These are phyloP conservation scores for Candida ovalis DNA, from an alignment of 805 yeast species.

Conservation along the genomic window DNA sequence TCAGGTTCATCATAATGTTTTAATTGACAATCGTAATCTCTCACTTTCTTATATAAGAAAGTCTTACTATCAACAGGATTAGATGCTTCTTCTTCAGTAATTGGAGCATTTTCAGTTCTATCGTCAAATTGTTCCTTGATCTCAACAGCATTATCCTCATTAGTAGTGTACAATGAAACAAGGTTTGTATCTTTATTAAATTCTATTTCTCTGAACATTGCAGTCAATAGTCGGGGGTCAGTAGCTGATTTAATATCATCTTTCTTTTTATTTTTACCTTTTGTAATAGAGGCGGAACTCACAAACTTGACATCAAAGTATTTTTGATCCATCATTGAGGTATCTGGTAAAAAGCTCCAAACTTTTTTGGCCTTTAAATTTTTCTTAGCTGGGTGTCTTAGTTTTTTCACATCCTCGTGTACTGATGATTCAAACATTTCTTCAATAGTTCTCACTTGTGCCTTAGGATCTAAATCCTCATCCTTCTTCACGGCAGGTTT, in stretches of 20 bases:
- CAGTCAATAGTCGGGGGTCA: slow-evolving; percentile 42
- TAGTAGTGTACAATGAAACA: slow-evolving; percentile 64
- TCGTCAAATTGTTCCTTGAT: slow-evolving; percentile 44
- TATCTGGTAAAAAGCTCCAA: slow-evolving; percentile 85
- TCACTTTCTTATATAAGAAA: slow-evolving; percentile 57
- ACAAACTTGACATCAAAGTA: slow-evolving; percentile 61
- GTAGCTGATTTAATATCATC: slow-evolving; percentile 30
- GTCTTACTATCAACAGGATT: slow-evolving; percentile 35
- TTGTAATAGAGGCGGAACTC: slow-evolving; percentile 48
- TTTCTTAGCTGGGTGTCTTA: slow-evolving; percentile 78
- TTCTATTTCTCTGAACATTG: slow-evolving; percentile 72
- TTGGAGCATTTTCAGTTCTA: slow-evolving; percentile 43
- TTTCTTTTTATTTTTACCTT: slow-evolving; percentile 32
- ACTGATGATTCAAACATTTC: slow-evolving; percentile 61
- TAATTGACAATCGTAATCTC: slow-evolving; percentile 76
- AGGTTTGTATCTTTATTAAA: slow-evolving; percentile 64
- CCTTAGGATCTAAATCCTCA: slow-evolving; percentile 50
- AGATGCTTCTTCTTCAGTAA: slow-evolving; percentile 44
- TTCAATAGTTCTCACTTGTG: slow-evolving; percentile 70
- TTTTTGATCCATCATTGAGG: slow-evolving; percentile 81
- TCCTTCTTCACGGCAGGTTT: slow-evolving; percentile 26
- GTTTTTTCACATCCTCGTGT: slow-evolving; percentile 36
- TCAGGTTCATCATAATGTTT: slow-evolving; percentile 40
- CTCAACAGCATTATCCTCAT: slow-evolving; percentile 37
- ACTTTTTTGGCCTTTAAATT: slow-evolving; percentile 68